Evolutionary conservation across 805 yeast genomes (phyloP).

Genomic region (Saccharomycopsis lassenensis): DNA sequence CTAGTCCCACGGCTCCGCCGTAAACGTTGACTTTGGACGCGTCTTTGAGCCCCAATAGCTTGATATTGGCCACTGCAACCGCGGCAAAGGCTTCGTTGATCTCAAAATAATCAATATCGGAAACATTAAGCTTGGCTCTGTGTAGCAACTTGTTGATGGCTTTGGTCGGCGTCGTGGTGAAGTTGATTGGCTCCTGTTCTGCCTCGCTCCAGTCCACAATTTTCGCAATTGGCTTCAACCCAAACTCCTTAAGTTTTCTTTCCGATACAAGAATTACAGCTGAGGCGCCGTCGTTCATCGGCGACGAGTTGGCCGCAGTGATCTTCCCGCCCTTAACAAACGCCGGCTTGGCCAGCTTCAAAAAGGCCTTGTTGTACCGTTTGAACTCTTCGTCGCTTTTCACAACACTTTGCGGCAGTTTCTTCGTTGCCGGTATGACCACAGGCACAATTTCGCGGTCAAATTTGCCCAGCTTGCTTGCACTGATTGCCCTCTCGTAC

Average conservation of each 20-base stretch:
- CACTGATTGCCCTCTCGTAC: constrained; percentile 78
- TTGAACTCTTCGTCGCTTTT: constrained; percentile 72
- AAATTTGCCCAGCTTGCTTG: constrained; percentile 75
- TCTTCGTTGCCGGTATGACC: constrained; percentile 79
- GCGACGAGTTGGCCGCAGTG: constrained; percentile 94
- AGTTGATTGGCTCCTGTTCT: constrained; percentile 87
- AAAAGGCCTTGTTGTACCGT: constrained; percentile 64
- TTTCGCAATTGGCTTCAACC: constrained; percentile 78
- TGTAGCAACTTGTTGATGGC: constrained; percentile 92
- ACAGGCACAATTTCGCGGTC: constrained; percentile 74
- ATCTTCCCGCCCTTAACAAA: constrained; percentile 94
- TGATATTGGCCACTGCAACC: constrained; percentile 83
- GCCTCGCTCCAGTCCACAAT: constrained; percentile 97
- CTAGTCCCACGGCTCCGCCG: constrained; percentile 95
- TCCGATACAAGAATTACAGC: constrained; percentile 85
- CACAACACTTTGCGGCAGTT: constrained; percentile 64
- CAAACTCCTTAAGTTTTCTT: constrained; percentile 69
- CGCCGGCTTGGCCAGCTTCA: constrained; percentile 80
- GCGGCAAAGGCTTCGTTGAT: constrained; percentile 96
- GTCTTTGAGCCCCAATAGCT: constrained; percentile 49
- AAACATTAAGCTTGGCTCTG: constrained; percentile 46
- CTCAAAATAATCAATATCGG: constrained; percentile 81
- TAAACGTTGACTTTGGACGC: constrained; percentile 73
- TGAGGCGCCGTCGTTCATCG: constrained; percentile 95
- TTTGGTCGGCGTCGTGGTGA: constrained; percentile 89